Percentiles rank a stretch among this genome's conserved stretches.
These are phyloP conservation scores for Globisporangium perplexum DNA, from an alignment of 352 stramenopile genomes.

Conservation along the genomic window DNA sequence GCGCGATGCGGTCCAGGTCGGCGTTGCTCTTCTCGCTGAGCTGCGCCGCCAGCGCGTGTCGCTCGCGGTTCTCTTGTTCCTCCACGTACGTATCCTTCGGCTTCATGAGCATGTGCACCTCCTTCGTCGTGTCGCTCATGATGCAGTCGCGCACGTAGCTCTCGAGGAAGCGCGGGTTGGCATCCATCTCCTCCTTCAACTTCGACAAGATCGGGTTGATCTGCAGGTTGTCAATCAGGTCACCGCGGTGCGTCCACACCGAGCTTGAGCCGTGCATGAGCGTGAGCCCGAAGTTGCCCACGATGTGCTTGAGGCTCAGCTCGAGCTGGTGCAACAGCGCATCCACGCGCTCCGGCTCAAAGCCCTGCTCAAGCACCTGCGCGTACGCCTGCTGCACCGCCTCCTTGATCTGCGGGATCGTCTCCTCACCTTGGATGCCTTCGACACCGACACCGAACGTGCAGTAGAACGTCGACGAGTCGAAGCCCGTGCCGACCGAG, in stretches of 20 bases:
- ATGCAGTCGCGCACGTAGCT: conserved; percentile 49
- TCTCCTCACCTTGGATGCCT: conserved; percentile 43
- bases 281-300: conserved; percentile 76
- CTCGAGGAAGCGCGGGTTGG: conserved; percentile 64
- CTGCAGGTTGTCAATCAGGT: conserved; percentile 58
- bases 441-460: conserved; percentile 79
- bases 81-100: conserved; percentile 55
- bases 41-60: conserved; percentile 35
- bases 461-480: conserved; percentile 72
- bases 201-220: conserved; percentile 62
- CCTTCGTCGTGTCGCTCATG: conserved; percentile 38
- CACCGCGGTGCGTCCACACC: conserved; percentile 63
- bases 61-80: conserved; percentile 44
- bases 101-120: conserved; percentile 73
- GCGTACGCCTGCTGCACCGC: conserved; percentile 46
- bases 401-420: conserved; percentile 53
- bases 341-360: conserved; percentile 66
- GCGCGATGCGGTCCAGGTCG: conserved; percentile 53
- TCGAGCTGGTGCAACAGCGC: conserved; percentile 78
- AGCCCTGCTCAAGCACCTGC: conserved; percentile 57
- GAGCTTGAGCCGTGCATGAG: conserved; percentile 70
- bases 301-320: conserved; percentile 79
- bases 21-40: conserved; percentile 38
- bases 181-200: conserved; percentile 52
- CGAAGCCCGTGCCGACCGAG: conserved; percentile 68